Evolutionary conservation across 2,329 filamentous ascomycete genomes (phyloP).

Genomic region (Paraphoma sp.): DNA sequence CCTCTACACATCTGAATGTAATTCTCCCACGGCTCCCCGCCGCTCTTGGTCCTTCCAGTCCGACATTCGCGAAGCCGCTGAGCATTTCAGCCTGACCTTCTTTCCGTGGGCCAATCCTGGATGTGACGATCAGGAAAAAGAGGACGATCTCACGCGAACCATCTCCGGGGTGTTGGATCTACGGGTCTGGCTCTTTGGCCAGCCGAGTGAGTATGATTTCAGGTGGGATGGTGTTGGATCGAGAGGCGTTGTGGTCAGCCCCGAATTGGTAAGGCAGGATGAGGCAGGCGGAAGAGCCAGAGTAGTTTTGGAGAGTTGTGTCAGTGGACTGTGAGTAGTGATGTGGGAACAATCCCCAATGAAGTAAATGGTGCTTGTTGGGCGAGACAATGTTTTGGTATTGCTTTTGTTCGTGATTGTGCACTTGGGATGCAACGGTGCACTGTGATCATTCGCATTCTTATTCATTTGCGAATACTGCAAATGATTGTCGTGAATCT

Average conservation of each 20-base stretch:
- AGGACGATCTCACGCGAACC: slow-evolving; percentile 34
- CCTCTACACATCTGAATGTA: slow-evolving; percentile 25
- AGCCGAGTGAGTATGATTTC: slow-evolving; percentile 32
- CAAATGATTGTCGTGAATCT: too few relatives aligned
- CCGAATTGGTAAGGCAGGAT: slow-evolving; percentile 23
- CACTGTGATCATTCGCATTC: too few relatives aligned
- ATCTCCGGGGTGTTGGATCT: slow-evolving; percentile 34
- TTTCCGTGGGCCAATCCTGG: slow-evolving; percentile 44
- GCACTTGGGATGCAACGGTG: too few relatives aligned
- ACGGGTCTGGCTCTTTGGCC: slow-evolving; percentile 39
- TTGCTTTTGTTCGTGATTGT: too few relatives aligned
- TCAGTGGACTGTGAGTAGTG: background rate
- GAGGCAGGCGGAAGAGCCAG: slow-evolving; percentile 1
- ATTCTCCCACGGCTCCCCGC: background rate
- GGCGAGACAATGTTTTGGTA: too few relatives aligned
- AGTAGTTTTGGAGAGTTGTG: slow-evolving; percentile 13
- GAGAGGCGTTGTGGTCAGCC: slow-evolving; percentile 31
- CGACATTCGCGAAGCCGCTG: slow-evolving; percentile 40
- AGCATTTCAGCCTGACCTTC: slow-evolving; percentile 43
- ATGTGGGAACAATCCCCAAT: background rate
- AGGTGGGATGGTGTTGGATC: slow-evolving; percentile 33
- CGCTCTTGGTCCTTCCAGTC: slow-evolving; percentile 15
- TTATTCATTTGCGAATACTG: too few relatives aligned
- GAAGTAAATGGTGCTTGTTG: too few relatives aligned
- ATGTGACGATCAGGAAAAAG: slow-evolving; percentile 33